Base-by-base conservation (phyloP, 345 rosid species). In the Draba incana region DNA sequence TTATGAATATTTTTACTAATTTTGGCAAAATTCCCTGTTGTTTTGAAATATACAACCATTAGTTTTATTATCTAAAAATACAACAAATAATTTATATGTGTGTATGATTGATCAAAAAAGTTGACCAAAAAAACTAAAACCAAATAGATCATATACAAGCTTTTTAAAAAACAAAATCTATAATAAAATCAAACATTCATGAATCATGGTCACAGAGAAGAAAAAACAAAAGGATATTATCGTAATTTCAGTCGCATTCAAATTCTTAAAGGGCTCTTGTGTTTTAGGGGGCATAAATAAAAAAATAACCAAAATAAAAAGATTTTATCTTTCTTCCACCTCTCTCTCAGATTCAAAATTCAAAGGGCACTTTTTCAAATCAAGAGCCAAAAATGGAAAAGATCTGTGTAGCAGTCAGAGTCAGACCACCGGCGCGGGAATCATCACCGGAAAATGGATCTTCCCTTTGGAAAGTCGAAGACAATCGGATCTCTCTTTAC, bases 401-500 rank as follows among this genome's bases (percentile, higher is more conserved):
- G 88, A 88, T 91, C 74, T 90, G 96, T 64, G 97, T 94, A 2
- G 97, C 96, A 9, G 95, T 93, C 70, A 79, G 96, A 43, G 82
- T 88, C 65, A 80, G 98, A 13, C 98, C 94, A 0, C 63, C 80
- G 12, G 66, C 75, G 9, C 77, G 88, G 42, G 77, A 75, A 35
- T 81, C 71, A n/a, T 77, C 86, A 16, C 85, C 82, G 27, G 89
- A 33, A 44, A 82, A 80, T 2, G 62, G 49, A 64, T 50, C 62
- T 63, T 51, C 79, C 4, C 68, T 71, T 3, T 77, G 80, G 80
- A 77, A 67, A 61, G 62, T 72, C 14, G 88, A 84, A 66, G 95
- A 94, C 45, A 86, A 86, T 57, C 90, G 86, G 12, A 79, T 94
- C 82, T 86, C 96, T 75, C 93, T 93, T 74, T 82, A 82, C 79